Evolutionary conservation across 441 rosid genomes (phyloP), one percentile per base, ranked within the genome.

Genomic region (Adansonia rubrostipa): DNA sequence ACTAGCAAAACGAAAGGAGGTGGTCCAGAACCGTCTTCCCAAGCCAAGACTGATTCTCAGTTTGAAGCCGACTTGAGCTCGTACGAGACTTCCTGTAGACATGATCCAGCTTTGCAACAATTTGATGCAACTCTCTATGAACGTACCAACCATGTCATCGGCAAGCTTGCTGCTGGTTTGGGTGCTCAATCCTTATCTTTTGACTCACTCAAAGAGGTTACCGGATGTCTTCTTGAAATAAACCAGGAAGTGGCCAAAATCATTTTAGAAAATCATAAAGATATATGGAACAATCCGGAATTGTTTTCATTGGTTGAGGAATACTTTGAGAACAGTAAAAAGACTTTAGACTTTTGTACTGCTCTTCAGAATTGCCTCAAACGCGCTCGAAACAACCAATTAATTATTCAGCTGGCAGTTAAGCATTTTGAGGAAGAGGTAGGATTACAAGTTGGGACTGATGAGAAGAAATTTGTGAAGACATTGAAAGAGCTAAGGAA

Each of bases 141-240:
- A 73, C 82, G 91, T 61, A 88, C 93, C 4, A 85, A 66, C 71
- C 80, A 85, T 13, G 87, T 88, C 71, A 81, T 91, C 61, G 75
- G 81, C 80, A 80, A 84, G 20, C 89, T 89, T 24, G 86, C 89
- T 5, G 70, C 86, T 3, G 85, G 90, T 6, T 87, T 84, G 0
- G 93, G 89, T 85, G 85, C 81, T 17, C 81, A 81, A 17, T 82
- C 91, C 28, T 42, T 91, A 5, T 89, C 93, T 0, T 88, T 89
- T 28, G 90, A 88, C 69, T 88, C 93, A 0, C 90, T 91, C 71
- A 82, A 60, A 68, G 92, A 89, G 83, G 92, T 91, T n/a, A 91
- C 87, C 0, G 86, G 80, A 14, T 81, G 88, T 70, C 84, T 91
- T 53, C 87, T 91, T 20, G 93, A 89, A 33, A 88, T 88, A 91